phyloP scores from a whole-genome alignment of 1,284 basidiomycete species.

The Ganoderma leucocontextum region DNA sequence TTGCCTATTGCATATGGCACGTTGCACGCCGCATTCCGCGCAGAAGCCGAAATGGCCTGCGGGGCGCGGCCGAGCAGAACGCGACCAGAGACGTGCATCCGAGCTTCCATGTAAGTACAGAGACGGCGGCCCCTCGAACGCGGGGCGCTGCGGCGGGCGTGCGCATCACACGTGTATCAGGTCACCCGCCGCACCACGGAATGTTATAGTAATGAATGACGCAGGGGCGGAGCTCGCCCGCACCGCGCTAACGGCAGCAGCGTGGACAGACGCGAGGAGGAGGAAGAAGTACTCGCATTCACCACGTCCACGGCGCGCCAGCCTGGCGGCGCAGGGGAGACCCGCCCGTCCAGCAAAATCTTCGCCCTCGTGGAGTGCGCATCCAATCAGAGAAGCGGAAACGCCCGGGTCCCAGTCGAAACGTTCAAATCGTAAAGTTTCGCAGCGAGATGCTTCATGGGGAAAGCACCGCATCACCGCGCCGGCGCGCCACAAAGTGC shows the following conservation, averaged over 20 bases:
- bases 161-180: slow-evolving; percentile 42
- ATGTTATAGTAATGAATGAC: slow-evolving; percentile 7
- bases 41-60: not conserved
- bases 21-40: not conserved
- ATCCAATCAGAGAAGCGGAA: not conserved
- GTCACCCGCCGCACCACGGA: not conserved
- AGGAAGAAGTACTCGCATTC: not conserved
- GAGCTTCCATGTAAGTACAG: not conserved
- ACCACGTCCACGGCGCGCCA: not conserved
- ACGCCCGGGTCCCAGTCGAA: not conserved
- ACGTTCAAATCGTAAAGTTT: not conserved
- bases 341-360: not conserved
- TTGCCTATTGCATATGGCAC: no score
- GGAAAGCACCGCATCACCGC: not conserved
- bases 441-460: not conserved
- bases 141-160: slow-evolving; percentile 37
- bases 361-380: not conserved
- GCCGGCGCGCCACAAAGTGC: not conserved
- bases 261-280: not conserved
- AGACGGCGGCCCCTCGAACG: not conserved
- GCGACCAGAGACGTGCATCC: not conserved
- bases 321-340: not conserved
- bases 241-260: not conserved
- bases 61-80: slow-evolving; percentile 7
- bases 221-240: slow-evolving; percentile 4